These are phyloP conservation scores for Rhizopus microsporus DNA, from an alignment of 371 early-diverging fungal genomes.

Conservation along the genomic window DNA sequence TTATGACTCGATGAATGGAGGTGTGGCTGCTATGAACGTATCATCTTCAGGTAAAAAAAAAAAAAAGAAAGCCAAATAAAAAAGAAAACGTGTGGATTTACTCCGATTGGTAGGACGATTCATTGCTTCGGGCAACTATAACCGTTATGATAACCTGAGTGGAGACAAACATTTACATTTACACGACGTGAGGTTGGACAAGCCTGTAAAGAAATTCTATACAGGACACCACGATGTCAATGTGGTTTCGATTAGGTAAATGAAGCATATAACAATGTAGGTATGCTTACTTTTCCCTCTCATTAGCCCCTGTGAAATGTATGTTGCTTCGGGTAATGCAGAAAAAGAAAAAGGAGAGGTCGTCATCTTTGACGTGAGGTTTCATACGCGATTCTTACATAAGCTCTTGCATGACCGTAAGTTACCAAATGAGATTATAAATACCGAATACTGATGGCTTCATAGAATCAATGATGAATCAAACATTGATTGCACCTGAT, in stretches of 20 bases:
- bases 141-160: constrained; percentile 22
- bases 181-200: constrained; percentile 23
- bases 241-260: constrained; percentile 37
- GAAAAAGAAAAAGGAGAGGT: constrained; percentile 35
- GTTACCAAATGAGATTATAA: constrained; percentile 8
- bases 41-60: constrained; percentile 22
- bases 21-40: constrained; percentile 30
- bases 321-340: constrained; percentile 41
- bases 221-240: constrained; percentile 46
- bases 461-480: constrained; percentile 10
- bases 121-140: constrained; percentile 38
- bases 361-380: constrained; percentile 36
- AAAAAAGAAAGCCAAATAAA: not conserved
- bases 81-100: not conserved
- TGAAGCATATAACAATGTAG: not conserved
- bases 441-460: not conserved
- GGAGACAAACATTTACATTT: constrained; percentile 41
- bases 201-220: constrained; percentile 19
- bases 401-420: constrained; percentile 35
- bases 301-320: constrained; percentile 40
- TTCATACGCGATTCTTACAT: constrained; percentile 22
- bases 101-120: constrained; percentile 15
- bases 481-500: constrained; percentile 26
- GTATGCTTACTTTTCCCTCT: not conserved
- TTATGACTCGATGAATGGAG: constrained; percentile 31